Evolutionary conservation across 148 eudicot species (phyloP), one percentile per base, ranked within the genome.

Genomic region (Nepenthes gracilis): DNA sequence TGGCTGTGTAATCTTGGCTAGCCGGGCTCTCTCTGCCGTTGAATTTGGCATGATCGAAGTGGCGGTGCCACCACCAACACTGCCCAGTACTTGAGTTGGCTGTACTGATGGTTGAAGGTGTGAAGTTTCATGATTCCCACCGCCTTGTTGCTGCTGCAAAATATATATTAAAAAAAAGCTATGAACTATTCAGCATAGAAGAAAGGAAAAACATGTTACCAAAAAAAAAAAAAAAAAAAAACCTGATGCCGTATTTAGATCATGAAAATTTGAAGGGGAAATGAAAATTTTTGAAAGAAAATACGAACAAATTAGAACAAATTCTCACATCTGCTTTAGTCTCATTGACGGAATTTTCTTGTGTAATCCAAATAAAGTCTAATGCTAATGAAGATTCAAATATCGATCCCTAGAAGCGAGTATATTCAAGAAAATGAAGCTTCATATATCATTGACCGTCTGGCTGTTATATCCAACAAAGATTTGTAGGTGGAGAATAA

Each of bases 1-100:
- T 2, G 85, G 85, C 12, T 76, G 78, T 1, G 88, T 85, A 7
- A 85, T 58, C 67, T 80, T 83, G 12, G 82, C 85, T 33, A 61
- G 12, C 53, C 92, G 66, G 36, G 88, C 92, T 47, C 78, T 63
- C 69, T 85, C 92, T 1, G 83, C 83, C 92, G 83, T 83, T 6
- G 92, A 85, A 37, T 78, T 83, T 1, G 83, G 78, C 48, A 82
- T 72, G 36, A 76, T 68, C 8, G 74, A 54, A 52, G 55, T 36
- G 15, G 32, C n/a, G 47, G 23, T 40, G 64, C 83, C n/a, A 15
- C 60, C 71, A 23, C 72, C 66, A 6, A 52, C 36, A 2, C 72
- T 77, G 33, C 77, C 78, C 32, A 54, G 9, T 12, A 9, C 0
- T 4, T 45, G 67, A 38, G 43, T 66, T 2, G 53, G 63, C 33